Percentiles rank a stretch among this genome's conserved stretches.
phyloP scores from a whole-genome alignment of 2,329 filamentous ascomycete genomes.

The Thermothelomyces thermophilus region DNA sequence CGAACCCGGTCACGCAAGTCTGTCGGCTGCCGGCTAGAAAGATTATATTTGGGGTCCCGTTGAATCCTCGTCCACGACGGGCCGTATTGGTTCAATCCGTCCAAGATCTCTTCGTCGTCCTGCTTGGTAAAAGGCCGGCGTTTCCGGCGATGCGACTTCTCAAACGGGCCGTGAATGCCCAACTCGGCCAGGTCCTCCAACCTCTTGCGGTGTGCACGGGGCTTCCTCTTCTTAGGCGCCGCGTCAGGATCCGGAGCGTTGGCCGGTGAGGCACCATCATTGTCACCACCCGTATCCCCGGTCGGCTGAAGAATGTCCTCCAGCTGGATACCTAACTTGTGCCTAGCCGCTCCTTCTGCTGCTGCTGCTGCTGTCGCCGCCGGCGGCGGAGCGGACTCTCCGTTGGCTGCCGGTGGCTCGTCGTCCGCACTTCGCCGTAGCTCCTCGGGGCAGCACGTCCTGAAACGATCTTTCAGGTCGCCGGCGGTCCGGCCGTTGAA shows the following conservation, averaged over 20 bases:
- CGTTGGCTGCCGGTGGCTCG: constrained; percentile 25
- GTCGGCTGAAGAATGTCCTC: constrained; percentile 50
- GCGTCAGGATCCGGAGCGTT: constrained; percentile 17
- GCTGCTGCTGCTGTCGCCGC: constrained; percentile 9
- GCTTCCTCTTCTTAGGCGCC: constrained; percentile 30
- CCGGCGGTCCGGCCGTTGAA: constrained; percentile 57
- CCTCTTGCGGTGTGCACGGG: constrained; percentile 38
- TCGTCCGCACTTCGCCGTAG: constrained; percentile 39
- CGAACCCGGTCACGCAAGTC: constrained; percentile 57
- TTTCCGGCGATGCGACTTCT: constrained; percentile 54
- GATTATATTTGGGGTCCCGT: constrained; percentile 50
- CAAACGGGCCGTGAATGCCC: constrained; percentile 57
- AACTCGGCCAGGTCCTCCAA: constrained; percentile 41
- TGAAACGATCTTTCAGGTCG: constrained; percentile 60
- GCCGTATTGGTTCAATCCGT: constrained; percentile 53
- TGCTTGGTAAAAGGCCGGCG: constrained; percentile 55
- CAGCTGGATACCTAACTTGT: constrained; percentile 44
- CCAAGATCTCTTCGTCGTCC: constrained; percentile 56
- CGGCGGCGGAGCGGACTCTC: background rate
- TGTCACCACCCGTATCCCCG: constrained; percentile 32
- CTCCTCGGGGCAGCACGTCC: constrained; percentile 59
- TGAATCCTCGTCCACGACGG: constrained; percentile 62
- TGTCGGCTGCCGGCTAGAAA: constrained; percentile 55
- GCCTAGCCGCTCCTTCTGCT: constrained; percentile 31
- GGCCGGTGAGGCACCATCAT: constrained; percentile 13